Percentiles rank a stretch among this genome's conserved stretches.
These are phyloP conservation scores for Lagenidium sp. DNA, from an alignment of 352 stramenopile species.

Conservation along the genomic window DNA sequence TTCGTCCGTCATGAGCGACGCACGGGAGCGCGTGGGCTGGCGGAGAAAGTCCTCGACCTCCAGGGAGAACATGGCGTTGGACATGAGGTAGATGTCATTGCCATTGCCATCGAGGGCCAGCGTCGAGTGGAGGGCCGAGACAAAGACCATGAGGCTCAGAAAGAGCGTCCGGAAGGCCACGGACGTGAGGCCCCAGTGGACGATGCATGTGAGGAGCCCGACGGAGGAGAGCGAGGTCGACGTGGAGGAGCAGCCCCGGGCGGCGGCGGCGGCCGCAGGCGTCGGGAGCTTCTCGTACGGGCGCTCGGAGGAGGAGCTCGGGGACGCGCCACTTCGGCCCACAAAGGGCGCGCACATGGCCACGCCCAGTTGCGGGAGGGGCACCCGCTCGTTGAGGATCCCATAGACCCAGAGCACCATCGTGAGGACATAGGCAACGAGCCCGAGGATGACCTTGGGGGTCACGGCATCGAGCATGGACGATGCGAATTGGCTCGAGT, in stretches of 20 bases:
- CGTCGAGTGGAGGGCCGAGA: conserved; percentile 4
- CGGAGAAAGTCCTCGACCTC: conserved; percentile 4
- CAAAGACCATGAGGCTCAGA: conserved; percentile 1
- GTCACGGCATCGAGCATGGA: conserved; percentile 2
- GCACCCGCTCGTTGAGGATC: background rate
- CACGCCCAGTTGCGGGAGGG: background rate
- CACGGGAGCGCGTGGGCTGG: background rate
- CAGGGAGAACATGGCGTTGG: conserved; percentile 11
- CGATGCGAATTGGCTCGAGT: conserved; percentile 5
- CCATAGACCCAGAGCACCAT: conserved; percentile 3
- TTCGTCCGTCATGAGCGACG: background rate
- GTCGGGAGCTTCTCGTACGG: background rate
- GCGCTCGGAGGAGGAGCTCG: background rate
- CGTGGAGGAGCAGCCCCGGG: background rate
- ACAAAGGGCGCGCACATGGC: conserved; percentile 1
- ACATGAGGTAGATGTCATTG: conserved; percentile 9
- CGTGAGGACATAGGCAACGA: background rate
- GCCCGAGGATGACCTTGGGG: background rate
- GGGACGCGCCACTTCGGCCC: no score
- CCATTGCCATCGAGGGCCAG: conserved; percentile 5
- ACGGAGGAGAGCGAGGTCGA: background rate
- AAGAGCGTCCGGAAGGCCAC: conserved; percentile 1
- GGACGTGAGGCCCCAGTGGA: background rate
- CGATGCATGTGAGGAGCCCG: background rate
- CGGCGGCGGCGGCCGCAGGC: background rate